Evolutionary conservation across 495 filamentous ascomycete species (phyloP).

Genomic region (Neurospora sp.): DNA sequence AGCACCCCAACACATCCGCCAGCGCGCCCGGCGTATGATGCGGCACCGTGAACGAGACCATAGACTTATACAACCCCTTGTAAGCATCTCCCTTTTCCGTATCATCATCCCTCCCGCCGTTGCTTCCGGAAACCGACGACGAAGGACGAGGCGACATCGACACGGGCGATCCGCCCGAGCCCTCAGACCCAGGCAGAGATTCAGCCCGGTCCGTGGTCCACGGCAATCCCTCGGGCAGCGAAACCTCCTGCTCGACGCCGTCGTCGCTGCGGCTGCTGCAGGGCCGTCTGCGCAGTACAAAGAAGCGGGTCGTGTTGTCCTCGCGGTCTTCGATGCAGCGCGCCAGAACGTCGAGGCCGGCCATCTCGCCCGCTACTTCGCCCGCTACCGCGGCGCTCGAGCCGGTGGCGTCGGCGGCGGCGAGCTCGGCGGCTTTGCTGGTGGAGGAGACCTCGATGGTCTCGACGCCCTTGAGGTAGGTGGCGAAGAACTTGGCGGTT

Average conservation of each 20-base stretch:
- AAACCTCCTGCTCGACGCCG: not conserved
- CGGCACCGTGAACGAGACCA: slow-evolving; percentile 73
- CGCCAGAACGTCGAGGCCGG: slow-evolving; percentile 59
- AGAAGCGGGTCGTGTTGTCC: slow-evolving; percentile 84
- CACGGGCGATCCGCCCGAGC: not conserved
- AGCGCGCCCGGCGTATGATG: slow-evolving; percentile 71
- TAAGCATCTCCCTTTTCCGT: slow-evolving; percentile 4
- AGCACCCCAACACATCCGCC: slow-evolving; percentile 68
- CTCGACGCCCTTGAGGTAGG: slow-evolving; percentile 58
- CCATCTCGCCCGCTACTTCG: slow-evolving; percentile 54
- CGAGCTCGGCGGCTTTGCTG: slow-evolving; percentile 68
- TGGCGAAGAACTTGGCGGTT: slow-evolving; percentile 63
- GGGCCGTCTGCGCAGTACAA: slow-evolving; percentile 52
- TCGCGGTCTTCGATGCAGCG: slow-evolving; percentile 68
- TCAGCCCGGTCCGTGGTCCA: not conserved
- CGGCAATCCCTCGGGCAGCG: not conserved
- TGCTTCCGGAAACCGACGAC: not conserved
- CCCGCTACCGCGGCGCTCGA: slow-evolving; percentile 67
- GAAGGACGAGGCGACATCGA: not conserved
- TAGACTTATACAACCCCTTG: slow-evolving; percentile 45
- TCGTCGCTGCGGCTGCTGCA: not conserved
- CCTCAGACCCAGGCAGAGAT: not conserved
- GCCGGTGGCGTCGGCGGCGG: slow-evolving; percentile 47
- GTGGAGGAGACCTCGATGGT: slow-evolving; percentile 81
- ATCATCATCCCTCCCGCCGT: not conserved